phyloP scores from a whole-genome alignment of 805 yeast genomes.

The Teunomyces tritomae region DNA sequence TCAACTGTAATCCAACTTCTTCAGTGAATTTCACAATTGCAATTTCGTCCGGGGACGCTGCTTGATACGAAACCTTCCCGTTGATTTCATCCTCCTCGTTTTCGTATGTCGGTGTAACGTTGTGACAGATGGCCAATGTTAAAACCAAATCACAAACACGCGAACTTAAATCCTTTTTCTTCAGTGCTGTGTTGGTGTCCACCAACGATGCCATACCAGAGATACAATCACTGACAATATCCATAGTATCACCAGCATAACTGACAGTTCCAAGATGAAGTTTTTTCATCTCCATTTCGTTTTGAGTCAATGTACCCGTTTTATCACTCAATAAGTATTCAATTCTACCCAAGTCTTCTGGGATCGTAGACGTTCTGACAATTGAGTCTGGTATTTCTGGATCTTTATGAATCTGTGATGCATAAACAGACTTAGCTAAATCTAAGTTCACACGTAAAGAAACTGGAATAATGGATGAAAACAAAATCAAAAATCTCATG shows the following conservation, averaged over 20 bases:
- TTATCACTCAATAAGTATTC: slow-evolving; percentile 91
- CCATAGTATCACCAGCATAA: slow-evolving; percentile 89
- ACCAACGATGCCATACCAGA: slow-evolving; percentile 21
- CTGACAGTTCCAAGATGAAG: slow-evolving; percentile 91
- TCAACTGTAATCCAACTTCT: slow-evolving; percentile 74
- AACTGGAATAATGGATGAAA: slow-evolving; percentile 95
- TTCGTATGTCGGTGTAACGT: slow-evolving; percentile 86
- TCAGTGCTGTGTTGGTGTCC: slow-evolving; percentile 22
- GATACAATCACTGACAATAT: slow-evolving; percentile 74
- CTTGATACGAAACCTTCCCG: slow-evolving; percentile 67
- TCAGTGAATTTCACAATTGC: slow-evolving; percentile 95
- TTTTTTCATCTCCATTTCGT: slow-evolving; percentile 95
- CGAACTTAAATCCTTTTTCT: slow-evolving; percentile 66
- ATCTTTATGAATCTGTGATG: slow-evolving; percentile 92
- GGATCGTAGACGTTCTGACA: slow-evolving; percentile 95
- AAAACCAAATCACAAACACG: slow-evolving; percentile 77
- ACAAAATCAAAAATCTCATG: slow-evolving; percentile 84
- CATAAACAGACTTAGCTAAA: slow-evolving; percentile 93
- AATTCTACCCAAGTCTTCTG: slow-evolving; percentile 95
- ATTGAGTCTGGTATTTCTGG: slow-evolving; percentile 75
- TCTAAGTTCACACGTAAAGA: slow-evolving; percentile 92
- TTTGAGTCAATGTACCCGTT: slow-evolving; percentile 96
- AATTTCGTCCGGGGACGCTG: slow-evolving; percentile 97
- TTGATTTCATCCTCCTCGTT: slow-evolving; percentile 60
- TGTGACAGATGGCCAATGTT: slow-evolving; percentile 92